Evolutionary conservation across 352 stramenopile species (phyloP), one percentile per base, ranked within the genome.

Genomic region (Pelagophyceae sp.): DNA sequence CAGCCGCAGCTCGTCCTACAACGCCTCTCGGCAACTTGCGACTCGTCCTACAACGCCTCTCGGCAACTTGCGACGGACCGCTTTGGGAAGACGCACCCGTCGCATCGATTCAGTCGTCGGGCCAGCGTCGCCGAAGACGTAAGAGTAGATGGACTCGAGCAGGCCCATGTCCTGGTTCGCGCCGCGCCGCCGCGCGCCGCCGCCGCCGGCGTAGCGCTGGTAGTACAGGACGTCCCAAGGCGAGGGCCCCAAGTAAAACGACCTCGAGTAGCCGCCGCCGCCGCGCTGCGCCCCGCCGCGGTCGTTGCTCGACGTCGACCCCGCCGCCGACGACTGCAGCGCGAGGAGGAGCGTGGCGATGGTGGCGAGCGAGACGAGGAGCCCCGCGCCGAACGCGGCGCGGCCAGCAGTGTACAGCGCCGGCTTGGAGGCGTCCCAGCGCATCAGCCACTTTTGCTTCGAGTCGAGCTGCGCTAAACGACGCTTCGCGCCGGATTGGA

Each of bases 101-200:
- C 58, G 58, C 58, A 31, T 33, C 23, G 23, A 35, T 27, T 72
- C 31, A 15, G 3, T 32, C 5, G 37, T 40, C 19, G 64, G 19
- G 64, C 29, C 64, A 5, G 19, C 64, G 64, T 72, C 64, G 32
- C 64, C 64, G n/a, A 72, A 72, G 32, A 72, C 64, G 64, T 72
- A 72, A 11, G 64, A 72, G 64, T 45, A 72, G 64, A 72, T 31
- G 15, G 64, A 20, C 64, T 72, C 64, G 32, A 72, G 64, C 11
- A 72, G 40, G 11, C 60, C 60, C 11, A 32, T 31, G 60, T 35
- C 25, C 15, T 35, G 11, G 60, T 27, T 11, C 5, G 25, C 60
- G 60, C 11, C 31, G 11, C 45, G 45, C 45, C 45, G 45, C 45
- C 11, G 45, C 45, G 45, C 11, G 31, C 11, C 15, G n/a, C n/a